Base-by-base conservation (phyloP, 371 early-diverging fungal genomes). In the Aphelidium insulamus region DNA sequence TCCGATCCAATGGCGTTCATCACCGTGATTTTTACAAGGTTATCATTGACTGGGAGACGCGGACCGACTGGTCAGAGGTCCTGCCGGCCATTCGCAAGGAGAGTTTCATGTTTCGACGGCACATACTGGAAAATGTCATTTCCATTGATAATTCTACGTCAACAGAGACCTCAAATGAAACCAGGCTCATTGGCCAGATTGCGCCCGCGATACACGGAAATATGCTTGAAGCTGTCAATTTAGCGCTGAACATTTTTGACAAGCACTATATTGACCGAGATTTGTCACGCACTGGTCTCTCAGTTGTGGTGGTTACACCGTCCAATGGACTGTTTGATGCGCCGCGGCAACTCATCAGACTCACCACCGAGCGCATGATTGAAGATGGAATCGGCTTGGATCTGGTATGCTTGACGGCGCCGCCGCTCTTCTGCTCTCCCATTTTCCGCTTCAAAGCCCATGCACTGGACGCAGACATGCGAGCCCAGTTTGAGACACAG, bases 1-100 rank as follows among this genome's bases (percentile, higher is more conserved):
- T n/a, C 14, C 27, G 15, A 24, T 5, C 33, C 27, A 10, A 61
- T n/a, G n/a, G n/a, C n/a, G n/a, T n/a, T n/a, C n/a, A n/a, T n/a
- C n/a, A 76, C 44, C 72, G 80, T 32, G 97, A 95, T 50, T 88
- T 77, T 48, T 95, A 86, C 59, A 77, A 86, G 37, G 91, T 92
- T 11, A 55, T 91, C 5, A 68, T 77, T 4, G 87, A 95, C 41
- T 84, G 81, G 79, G 92, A 88, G 39, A 73, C 74, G 12, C 65
- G 76, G 2, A 46, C 65, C 9, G 87, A 94, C 42, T 92, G 91
- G 91, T 57, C 60, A 9, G 65, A 74, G 11, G 65, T 88, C 26
- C 54, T 69, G 1, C 66, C 72, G 0, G 57, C 86, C 10, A 74
- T 78, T 21, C 64, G 75, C 36, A 37, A 41, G 25, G 90, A 84